A percentile compares a stretch with the other conserved stretches of the same genome.
phyloP scores from a whole-genome alignment of 495 filamentous ascomycete species.

The Xylaria acuta region DNA sequence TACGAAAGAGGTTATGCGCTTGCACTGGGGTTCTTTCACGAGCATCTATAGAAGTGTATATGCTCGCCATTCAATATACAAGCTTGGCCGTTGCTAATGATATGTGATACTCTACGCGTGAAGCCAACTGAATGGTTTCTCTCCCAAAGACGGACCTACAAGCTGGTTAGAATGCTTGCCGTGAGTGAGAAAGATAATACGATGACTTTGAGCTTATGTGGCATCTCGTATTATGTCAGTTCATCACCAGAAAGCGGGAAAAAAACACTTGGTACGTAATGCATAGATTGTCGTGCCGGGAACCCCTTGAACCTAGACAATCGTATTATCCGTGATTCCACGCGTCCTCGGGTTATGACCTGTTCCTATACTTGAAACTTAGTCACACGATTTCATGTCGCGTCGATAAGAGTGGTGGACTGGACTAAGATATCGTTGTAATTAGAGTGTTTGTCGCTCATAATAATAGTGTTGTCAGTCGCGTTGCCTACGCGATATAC shows the following conservation, averaged over 20 bases:
- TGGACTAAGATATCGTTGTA: background rate
- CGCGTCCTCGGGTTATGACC: background rate
- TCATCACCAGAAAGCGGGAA: background rate
- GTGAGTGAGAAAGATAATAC: background rate
- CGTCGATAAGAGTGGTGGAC: background rate
- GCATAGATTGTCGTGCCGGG: background rate
- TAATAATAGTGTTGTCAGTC: background rate
- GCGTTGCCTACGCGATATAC: background rate
- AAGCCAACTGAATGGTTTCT: background rate
- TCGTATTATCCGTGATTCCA: background rate
- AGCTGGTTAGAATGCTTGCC: background rate
- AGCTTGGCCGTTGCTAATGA: background rate
- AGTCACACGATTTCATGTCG: background rate
- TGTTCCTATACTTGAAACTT: background rate
- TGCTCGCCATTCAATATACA: background rate
- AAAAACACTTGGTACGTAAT: background rate
- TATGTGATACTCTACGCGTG: background rate
- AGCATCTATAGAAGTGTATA: slow-evolving; percentile 56
- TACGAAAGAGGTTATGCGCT: slow-evolving; percentile 70
- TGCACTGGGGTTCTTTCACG: slow-evolving; percentile 63
- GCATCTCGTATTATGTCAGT: background rate
- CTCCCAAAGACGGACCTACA: background rate
- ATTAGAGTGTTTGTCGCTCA: background rate
- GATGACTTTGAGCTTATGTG: background rate
- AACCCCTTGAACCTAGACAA: background rate